Evolutionary conservation across 2,329 filamentous ascomycete genomes (phyloP), one percentile per base, ranked within the genome.

Genomic region (Calcarisporium arbuscula): DNA sequence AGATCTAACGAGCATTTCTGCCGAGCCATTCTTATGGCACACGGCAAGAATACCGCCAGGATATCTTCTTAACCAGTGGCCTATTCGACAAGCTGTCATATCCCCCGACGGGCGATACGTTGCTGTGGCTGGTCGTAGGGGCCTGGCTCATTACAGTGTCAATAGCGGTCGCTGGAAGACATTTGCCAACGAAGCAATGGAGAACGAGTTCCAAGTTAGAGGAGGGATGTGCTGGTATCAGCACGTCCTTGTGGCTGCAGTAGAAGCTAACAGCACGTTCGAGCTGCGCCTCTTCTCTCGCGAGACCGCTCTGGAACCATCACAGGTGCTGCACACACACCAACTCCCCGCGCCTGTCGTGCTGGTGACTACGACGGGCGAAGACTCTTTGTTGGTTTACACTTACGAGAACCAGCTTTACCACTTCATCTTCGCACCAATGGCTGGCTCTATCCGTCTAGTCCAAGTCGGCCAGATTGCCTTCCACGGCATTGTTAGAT

Each of bases 151-250:
- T 57, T 98, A 98, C 60, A 96, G 92, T 51, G 78, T 95, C 41
- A 84, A 84, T 46, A 96, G 90, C 53, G 86, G 90, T 19, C 76
- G 92, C 39, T 98, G 92, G 92, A 95, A 94, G 56, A 94, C 84
- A 0, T 98, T 98, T 56, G 74, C 82, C 31, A 87, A 89, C 49
- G 74, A 80, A 18, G 77, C 74, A 19, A 74, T 82, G 52, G 92
- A 96, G 58, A 88, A 89, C 49, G 86, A 89, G 43, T 98, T 98
- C 54, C 79, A 87, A 17, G 86, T 98, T 11, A 74, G 89, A 43
- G 92, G 92, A 31, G 92, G 92, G 6, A 95, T 98, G 89, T 96
- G 90, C 56, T 98, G 92, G 92, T 89, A 94, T 54, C 88, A 94
- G 46, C 90, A 98, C 60, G 85, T 96, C 20, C 70, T 98, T 14